Conservation (phyloP, 768 basidiomycete genomes). For the Fomitopsis serialis region DNA sequence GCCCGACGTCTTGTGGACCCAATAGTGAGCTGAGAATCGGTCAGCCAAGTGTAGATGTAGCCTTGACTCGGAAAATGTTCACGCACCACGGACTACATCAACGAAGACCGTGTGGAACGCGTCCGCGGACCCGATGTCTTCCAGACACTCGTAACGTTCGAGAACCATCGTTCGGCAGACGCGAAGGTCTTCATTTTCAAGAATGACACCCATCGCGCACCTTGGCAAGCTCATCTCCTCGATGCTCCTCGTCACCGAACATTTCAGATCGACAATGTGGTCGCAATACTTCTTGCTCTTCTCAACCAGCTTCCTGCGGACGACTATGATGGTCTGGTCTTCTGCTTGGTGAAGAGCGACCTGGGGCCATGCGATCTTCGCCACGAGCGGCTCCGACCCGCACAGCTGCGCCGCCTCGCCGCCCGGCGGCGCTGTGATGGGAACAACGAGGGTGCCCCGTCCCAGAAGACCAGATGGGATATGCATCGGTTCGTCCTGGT, state of each 20-base stretch:
- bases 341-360: not conserved
- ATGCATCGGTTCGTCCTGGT: not conserved
- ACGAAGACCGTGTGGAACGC: constrained; percentile 1
- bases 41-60: not conserved
- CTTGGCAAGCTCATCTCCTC: constrained; percentile 1
- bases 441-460: not conserved
- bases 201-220: not conserved
- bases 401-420: not conserved
- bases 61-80: too few species aligned
- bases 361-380: constrained; percentile 6
- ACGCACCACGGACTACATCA: constrained; percentile 5
- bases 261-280: constrained; percentile 4
- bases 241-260: not conserved
- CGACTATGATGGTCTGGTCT: not conserved
- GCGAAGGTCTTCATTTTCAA: too few species aligned
- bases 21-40: constrained; percentile 8
- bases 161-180: not conserved
- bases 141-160: not conserved
- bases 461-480: not conserved
- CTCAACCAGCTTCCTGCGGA: not conserved
- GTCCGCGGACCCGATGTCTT: not conserved
- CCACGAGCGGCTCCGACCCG: not conserved
- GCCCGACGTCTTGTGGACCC: constrained; percentile 5
- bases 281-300: not conserved
- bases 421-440: not conserved